Percentiles rank a stretch among this genome's conserved stretches.
phyloP scores from a whole-genome alignment of 1,284 basidiomycete genomes.

The Ustilago hordei region DNA sequence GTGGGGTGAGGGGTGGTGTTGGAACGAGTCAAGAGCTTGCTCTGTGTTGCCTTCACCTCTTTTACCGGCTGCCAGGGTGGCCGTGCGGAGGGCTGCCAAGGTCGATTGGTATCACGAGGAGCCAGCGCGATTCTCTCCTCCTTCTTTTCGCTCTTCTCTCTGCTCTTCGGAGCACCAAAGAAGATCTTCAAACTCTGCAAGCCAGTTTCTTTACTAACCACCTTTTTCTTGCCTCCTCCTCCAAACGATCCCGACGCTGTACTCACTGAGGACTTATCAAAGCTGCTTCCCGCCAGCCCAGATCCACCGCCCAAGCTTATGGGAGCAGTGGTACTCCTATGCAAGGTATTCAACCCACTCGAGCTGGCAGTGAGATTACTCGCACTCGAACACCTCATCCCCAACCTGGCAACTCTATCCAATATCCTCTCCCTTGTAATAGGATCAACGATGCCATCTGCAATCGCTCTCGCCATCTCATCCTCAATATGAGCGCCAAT shows the following conservation, averaged over 20 bases:
- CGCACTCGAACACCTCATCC: constrained; percentile 20
- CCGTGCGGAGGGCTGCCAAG: not conserved
- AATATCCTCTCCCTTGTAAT: constrained; percentile 77
- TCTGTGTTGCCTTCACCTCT: constrained; percentile 22
- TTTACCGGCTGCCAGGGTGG: too few relatives aligned
- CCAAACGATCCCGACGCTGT: not conserved
- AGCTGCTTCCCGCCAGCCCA: constrained; percentile 13
- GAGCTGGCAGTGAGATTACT: constrained; percentile 10
- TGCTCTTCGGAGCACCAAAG: constrained; percentile 15
- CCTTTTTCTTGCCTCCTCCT: constrained; percentile 27
- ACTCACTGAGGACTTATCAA: constrained; percentile 18
- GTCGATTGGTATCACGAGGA: constrained; percentile 28
- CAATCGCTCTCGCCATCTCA: constrained; percentile 74
- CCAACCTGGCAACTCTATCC: constrained; percentile 28
- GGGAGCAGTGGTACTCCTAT: constrained; percentile 35
- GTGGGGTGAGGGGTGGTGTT: not conserved
- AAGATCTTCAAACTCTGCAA: constrained; percentile 50
- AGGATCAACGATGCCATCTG: constrained; percentile 82
- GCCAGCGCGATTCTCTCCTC: constrained; percentile 20
- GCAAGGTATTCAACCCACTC: constrained; percentile 4
- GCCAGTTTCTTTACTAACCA: constrained; percentile 35
- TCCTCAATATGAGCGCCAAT: constrained; percentile 59
- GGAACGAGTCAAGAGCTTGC: constrained; percentile 35
- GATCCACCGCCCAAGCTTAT: not conserved
- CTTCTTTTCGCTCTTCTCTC: not conserved